Evolutionary conservation across 2,329 filamentous ascomycete genomes (phyloP), one percentile per base, ranked within the genome.

Genomic region (Trichothecium roseum): DNA sequence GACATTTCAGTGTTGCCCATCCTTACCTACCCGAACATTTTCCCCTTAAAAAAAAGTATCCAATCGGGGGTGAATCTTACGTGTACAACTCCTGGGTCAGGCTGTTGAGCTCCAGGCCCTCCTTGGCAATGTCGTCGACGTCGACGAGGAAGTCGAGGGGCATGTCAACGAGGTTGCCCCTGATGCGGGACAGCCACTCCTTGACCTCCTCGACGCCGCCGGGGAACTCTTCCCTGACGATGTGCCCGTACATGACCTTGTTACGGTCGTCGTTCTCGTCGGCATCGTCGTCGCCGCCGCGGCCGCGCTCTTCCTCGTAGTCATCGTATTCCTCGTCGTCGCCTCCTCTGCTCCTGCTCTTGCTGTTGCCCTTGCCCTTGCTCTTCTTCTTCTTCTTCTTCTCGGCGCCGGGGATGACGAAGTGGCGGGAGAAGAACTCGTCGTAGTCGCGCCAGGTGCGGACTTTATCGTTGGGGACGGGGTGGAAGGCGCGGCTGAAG

Each of bases 141-240:
- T 87, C 82, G 48, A 81, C 80, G 55, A 94, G 63, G 64, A 95
- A 95, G 45, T 85, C 67, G 46, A 95, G 64, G 18, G 87, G 86
- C 88, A 95, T 95, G 66, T 94, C 84, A 7, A 95, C 81, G 31
- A 87, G 59, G 8, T 72, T 83, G 3, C 83, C 83, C 40, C 76
- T 71, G 28, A 88, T 66, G 36, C 73, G 68, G 37, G 68, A 66
- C 37, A 88, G 61, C 60, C 77, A 71, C 34, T 80, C 74, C 62
- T 85, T 87, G 40, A 87, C 66, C 54, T 84, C 78, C n/a, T 63
- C 63, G 30, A 80, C 77, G 7, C 88, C 84, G 43, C 80, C 73
- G 0, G 72, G 66, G 56, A 94, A 84, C 50, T 89, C 77, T 35
- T 84, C 80, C 50, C 75, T 76, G 31, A 94, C 83, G 2, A 94